Evolutionary conservation across 1,139 yeast genomes (phyloP).

Genomic region (Candida albicans): DNA sequence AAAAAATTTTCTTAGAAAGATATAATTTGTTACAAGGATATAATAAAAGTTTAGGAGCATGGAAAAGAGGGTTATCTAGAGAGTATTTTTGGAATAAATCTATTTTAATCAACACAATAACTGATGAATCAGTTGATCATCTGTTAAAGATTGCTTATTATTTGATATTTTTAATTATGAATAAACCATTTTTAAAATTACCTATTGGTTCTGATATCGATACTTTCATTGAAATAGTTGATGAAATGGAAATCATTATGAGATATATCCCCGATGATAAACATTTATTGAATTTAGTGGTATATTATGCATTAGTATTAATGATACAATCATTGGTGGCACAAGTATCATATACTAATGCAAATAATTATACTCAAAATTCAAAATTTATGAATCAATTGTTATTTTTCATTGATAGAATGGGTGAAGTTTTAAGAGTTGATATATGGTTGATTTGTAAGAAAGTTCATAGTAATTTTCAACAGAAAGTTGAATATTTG

Average conservation of each 20-base stretch:
- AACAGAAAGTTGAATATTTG: slow-evolving; percentile 2
- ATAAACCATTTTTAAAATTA: slow-evolving; percentile 13
- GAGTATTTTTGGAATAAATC: slow-evolving; percentile 9
- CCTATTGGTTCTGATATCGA: slow-evolving; percentile 7
- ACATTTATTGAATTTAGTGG: slow-evolving; percentile 9
- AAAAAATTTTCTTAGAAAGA: slow-evolving; percentile 8
- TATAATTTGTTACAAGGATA: slow-evolving; percentile 8
- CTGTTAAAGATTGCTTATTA: slow-evolving; percentile 11
- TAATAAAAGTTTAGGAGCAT: slow-evolving; percentile 7
- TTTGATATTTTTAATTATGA: slow-evolving; percentile 10
- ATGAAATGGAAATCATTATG: slow-evolving; percentile 11
- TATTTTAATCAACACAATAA: slow-evolving; percentile 2
- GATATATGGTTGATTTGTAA: slow-evolving; percentile 10
- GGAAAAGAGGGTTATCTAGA: slow-evolving; percentile 8
- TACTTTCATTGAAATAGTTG: slow-evolving; percentile 7
- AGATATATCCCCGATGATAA: slow-evolving; percentile 3
- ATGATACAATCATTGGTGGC: slow-evolving; percentile 7
- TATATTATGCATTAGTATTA: slow-evolving; percentile 9
- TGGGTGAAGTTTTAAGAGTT: slow-evolving; percentile 7
- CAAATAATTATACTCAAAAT: slow-evolving; percentile 1
- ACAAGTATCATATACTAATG: slow-evolving; percentile 3
- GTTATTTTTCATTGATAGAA: slow-evolving; percentile 7
- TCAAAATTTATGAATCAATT: slow-evolving; percentile 6
- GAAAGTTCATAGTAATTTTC: slow-evolving; percentile 7
- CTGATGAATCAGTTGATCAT: slow-evolving; percentile 5